Percentiles rank a stretch among this genome's conserved stretches.
phyloP scores from a whole-genome alignment of 345 rosid species.

The Eucalyptus brandiana region DNA sequence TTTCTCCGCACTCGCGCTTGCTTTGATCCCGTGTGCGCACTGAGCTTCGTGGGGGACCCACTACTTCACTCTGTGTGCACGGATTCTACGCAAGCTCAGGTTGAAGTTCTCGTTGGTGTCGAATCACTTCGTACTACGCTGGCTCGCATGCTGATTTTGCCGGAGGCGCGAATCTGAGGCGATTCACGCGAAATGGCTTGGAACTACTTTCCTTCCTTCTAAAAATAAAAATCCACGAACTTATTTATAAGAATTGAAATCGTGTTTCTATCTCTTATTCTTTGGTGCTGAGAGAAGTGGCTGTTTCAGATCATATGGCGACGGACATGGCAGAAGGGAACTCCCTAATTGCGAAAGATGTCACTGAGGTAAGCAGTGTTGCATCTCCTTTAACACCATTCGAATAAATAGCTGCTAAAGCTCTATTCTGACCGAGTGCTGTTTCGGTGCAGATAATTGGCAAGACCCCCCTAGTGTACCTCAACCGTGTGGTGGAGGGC shows the following conservation, averaged over 20 bases:
- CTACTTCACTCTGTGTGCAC: background rate
- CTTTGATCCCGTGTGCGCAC: background rate
- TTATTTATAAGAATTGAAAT: background rate
- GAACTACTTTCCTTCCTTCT: background rate
- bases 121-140: background rate
- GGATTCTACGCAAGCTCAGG: background rate
- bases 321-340: constrained; percentile 12
- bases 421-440: background rate
- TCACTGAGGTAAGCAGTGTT: constrained; percentile 29
- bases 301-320: background rate
- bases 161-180: background rate
- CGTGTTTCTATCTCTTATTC: background rate
- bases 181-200: background rate
- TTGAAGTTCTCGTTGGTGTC: background rate
- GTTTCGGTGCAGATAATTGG: constrained; percentile 37
- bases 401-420: background rate
- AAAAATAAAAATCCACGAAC: background rate
- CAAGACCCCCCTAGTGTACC: constrained; percentile 75
- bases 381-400: background rate
- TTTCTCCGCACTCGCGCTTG: background rate
- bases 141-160: background rate
- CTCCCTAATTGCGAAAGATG: constrained; percentile 37
- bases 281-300: background rate
- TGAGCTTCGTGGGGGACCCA: background rate
- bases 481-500: constrained; percentile 56